Conservation (phyloP, 2,329 filamentous ascomycete species). For the Fusarium clavum region DNA sequence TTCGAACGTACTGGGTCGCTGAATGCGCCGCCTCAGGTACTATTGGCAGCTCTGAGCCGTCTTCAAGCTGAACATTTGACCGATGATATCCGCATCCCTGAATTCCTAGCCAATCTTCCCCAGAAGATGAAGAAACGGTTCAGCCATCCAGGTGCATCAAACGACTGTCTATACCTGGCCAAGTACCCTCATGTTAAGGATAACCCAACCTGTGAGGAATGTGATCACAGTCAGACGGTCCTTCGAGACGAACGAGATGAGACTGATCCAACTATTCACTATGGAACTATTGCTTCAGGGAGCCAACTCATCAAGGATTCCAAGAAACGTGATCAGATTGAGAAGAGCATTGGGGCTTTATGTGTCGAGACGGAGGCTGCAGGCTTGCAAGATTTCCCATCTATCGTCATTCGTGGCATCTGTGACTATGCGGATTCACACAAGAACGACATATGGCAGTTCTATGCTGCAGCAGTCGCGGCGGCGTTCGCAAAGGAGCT, state of each 20-base stretch:
- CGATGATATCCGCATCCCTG: rapidly evolving
- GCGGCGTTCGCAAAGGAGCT: neutral
- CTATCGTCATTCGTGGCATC: neutral
- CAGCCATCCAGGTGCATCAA: rapidly evolving
- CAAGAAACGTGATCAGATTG: neutral
- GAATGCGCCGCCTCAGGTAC: neutral
- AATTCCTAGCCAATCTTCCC: neutral
- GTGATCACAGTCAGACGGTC: neutral
- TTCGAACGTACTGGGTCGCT: neutral
- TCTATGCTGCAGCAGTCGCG: neutral
- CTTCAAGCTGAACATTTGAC: neutral
- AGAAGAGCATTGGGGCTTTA: rapidly evolving
- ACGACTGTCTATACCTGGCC: neutral
- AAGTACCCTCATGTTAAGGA: neutral
- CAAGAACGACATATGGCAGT: neutral
- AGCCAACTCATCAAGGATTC: neutral
- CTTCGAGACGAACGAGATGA: neutral
- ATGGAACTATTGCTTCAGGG: neutral
- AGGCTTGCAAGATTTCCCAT: neutral
- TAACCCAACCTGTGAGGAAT: neutral
- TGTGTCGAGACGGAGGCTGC: neutral
- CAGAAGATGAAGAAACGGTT: neutral
- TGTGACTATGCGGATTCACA: neutral
- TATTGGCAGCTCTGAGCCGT: neutral
- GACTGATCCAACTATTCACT: neutral